Evolutionary conservation across 345 rosid species (phyloP), one percentile per base, ranked within the genome.

Genomic region (Euphorbia lathyris): DNA sequence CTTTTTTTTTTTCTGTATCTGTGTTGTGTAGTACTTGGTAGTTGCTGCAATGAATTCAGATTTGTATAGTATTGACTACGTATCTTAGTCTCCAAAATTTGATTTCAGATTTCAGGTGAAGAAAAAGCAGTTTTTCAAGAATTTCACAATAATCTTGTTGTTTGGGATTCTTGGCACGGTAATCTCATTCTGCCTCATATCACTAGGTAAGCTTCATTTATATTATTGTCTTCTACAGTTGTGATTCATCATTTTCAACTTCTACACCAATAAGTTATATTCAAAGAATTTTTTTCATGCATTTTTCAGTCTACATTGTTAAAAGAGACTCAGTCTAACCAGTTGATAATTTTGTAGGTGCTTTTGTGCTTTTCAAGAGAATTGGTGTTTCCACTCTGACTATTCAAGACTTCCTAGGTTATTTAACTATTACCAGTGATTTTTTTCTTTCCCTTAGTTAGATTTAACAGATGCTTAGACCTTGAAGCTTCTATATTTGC

Each of bases 71-170:
- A 58, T 22, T 63, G 63, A 16, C 16, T 47, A 7, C 13, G 16
- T 56, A 26, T 43, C 58, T 71, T 27, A 48, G n/a, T 45, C 68
- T 63, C 9, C n/a, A 25, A 66, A 59, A 23, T 57, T 72, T 77
- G 57, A 17, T 76, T 82, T 27, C 86, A 89, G 96, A 72, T 87
- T 89, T 77, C 96, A 89, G 83, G 96, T 89, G 56, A 89, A 89
- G 79, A 89, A 87, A 73, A 89, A 89, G 81, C 85, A 82, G 47
- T 84, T 87, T 72, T 89, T 89, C 86, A 83, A 84, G 88, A 89
- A 89, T 69, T 87, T 89, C 75, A 77, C 88, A 1, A 83, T 74
- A 43, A 89, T 87, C 52, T 75, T 89, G 80, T 30, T 84, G 85
- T 89, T 87, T 77, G 96, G 92, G 65, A 74, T 87, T 23, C 14